Percentiles rank a stretch among this genome's conserved stretches.
Conservation (phyloP, 2,329 filamentous ascomycete genomes). For the Spiromastix sp. region DNA sequence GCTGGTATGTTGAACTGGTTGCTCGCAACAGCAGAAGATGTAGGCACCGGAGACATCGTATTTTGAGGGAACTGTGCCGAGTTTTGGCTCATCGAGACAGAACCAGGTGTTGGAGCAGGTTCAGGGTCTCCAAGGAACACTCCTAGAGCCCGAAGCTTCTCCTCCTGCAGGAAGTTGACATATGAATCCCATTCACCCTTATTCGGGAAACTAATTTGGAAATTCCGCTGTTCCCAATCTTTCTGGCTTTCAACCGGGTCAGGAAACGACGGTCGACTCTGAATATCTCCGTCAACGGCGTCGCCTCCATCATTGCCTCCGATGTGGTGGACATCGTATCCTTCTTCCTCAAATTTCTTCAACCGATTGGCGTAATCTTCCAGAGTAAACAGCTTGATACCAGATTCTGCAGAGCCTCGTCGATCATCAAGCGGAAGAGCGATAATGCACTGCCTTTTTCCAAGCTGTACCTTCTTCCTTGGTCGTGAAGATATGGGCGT, state of each 20-base stretch:
- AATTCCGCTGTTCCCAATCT: conserved; percentile 24
- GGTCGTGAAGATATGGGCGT: conserved; percentile 22
- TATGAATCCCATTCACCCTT: conserved; percentile 62
- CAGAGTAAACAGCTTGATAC: conserved; percentile 27
- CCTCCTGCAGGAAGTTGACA: conserved; percentile 72
- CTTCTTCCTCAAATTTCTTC: conserved; percentile 31
- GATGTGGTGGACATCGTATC: conserved; percentile 34
- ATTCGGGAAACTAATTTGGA: conserved; percentile 33
- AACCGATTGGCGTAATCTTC: conserved; percentile 30
- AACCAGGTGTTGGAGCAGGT: conserved; percentile 48
- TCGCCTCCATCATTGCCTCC: conserved; percentile 19
- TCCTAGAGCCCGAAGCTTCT: conserved; percentile 83
- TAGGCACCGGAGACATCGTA: conserved; percentile 74
- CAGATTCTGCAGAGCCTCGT: conserved; percentile 42
- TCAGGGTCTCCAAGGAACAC: conserved; percentile 73
- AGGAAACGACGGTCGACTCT: conserved; percentile 35
- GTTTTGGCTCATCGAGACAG: conserved; percentile 52
- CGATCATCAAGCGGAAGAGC: conserved; percentile 58
- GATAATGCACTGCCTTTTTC: conserved; percentile 63
- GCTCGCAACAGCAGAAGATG: conserved; percentile 67
- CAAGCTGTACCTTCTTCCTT: conserved; percentile 68
- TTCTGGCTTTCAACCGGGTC: conserved; percentile 28
- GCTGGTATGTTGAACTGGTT: conserved; percentile 49
- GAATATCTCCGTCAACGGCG: conserved; percentile 23
- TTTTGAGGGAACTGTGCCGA: conserved; percentile 66